Evolutionary conservation across 129 eudicot species (phyloP), one percentile per base, ranked within the genome.

Genomic region (Apium graveolens): DNA sequence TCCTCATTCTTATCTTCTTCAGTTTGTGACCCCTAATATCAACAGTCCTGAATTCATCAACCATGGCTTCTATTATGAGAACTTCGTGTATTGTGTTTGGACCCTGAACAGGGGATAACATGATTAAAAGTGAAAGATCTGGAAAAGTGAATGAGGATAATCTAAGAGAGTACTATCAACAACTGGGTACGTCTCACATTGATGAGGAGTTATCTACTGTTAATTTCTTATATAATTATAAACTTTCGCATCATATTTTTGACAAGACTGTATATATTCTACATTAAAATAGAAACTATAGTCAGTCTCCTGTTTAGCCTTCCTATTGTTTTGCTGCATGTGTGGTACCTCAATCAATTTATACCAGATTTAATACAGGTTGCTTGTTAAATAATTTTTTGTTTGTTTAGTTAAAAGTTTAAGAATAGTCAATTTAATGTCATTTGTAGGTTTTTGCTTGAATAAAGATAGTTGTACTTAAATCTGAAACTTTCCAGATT

Each of bases 171-270:
- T 60, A 60, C 26, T 17, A 60, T 57, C 66, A 60, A 60, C 3
- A 60, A 60, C 68, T 60, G 32, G 66, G 68, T 73, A 92, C 84
- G 84, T 85, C 91, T 29, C 92, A 92, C 82, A 87, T 92, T 83
- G 97, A 96, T 74, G 97, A 90, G 11, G 97, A 90, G 90, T 97
- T 89, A 82, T 73, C 57, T 76, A 21, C 14, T 35, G 42, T 38
- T 41, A 35, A 27, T 44, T 29, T 73, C 41, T 74, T 80, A 5
- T 24, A 16, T 2, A 32, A 48, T 46, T 83, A 31, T 9, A 26
- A 74, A 27, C 11, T 44, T n/a, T 38, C 27, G 24, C 42, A n/a
- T 70, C n/a, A 41, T 42, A 16, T 73, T 73, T 73, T 29, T 26
- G 21, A 26, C 12, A 38, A 72, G 16, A 73, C 16, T 66, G 6